Base-by-base conservation (phyloP, 1,284 basidiomycete genomes). In the Tilletia caries region DNA sequence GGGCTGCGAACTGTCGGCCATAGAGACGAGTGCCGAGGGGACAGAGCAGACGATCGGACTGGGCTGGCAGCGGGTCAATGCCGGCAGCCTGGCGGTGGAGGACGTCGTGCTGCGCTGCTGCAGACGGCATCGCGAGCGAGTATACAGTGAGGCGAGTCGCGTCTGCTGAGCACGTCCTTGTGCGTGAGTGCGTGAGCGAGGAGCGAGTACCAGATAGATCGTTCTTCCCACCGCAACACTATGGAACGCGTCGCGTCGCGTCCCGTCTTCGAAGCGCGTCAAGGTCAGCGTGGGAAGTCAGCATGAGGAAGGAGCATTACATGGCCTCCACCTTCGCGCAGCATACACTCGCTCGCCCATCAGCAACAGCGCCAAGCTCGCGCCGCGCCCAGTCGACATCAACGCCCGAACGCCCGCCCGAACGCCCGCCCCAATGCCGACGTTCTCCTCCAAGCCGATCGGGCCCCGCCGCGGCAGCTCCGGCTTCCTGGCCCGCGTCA, bases 1-100 rank as follows among this genome's bases (percentile, higher is more conserved):
- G 70, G 52, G 80, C 75, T 15, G 81, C 79, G 65, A 74, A 83
- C 67, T 83, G 81, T 41, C 74, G 74, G 44, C 65, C 69, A 69
- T 81, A 83, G 23, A 66, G 29, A n/a, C 65, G 23, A 10, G 65
- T 23, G 12, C 65, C 65, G 41, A 66, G 43, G 23, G 65, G 65
- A 10, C 58, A 62, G 29, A n/a, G 27, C 29, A 62, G 58, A 10
- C 58, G 58, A 18, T 62, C 58, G 32, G 58, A 33, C 10, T 33
- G 58, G 29, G 58, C 10, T 33, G 58, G 20, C 18, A 34, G 58
- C 15, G 58, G 13, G 58, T 62, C 58, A 23, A 34, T 33, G 58
- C 33, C 33, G 8, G 58, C 29, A 23, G 20, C 15, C 32, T 62
- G 58, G 5, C 58, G 58, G 32, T 34, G 29, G 32, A 62, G 20